These are phyloP conservation scores for Mrakia gelida DNA, from an alignment of 768 basidiomycete genomes.

Conservation along the genomic window DNA sequence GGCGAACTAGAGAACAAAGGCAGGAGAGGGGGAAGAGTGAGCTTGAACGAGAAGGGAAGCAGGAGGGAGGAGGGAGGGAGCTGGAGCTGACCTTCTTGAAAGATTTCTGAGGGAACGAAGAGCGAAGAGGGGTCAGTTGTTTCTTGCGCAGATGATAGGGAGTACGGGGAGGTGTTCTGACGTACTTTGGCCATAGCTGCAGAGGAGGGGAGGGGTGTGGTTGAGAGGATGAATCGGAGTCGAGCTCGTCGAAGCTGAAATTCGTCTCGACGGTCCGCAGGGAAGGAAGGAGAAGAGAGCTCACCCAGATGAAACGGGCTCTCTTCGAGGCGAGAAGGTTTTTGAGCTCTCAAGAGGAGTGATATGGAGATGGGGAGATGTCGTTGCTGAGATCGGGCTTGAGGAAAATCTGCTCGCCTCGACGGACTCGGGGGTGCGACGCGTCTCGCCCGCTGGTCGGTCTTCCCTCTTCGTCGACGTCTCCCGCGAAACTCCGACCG, in stretches of 20 bases:
- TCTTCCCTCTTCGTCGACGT: no score
- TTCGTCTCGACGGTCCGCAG: background rate
- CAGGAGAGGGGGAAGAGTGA: background rate
- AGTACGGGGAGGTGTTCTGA: background rate
- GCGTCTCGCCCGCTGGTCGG: no score
- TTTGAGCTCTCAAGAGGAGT: background rate
- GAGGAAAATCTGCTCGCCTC: no score
- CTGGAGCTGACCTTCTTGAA: constrained; percentile 27
- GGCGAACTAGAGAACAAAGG: constrained; percentile 64
- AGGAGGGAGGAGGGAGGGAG: background rate
- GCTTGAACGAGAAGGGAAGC: no score
- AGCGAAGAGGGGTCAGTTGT: background rate
- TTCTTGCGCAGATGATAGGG: background rate
- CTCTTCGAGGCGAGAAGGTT: background rate
- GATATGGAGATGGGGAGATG: background rate
- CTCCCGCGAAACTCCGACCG: no score
- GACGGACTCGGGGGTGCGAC: no score
- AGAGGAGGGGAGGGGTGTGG: background rate
- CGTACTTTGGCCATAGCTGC: constrained; percentile 16
- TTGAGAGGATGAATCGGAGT: no score
- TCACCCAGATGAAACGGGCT: background rate
- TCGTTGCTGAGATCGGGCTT: no score
- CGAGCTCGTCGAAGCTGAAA: background rate
- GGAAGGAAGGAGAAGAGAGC: background rate
- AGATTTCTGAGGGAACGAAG: constrained; percentile 20